Evolutionary conservation across 179 eudicot genomes (phyloP), one percentile per base, ranked within the genome.

Genomic region (Amaranthus tricolor): DNA sequence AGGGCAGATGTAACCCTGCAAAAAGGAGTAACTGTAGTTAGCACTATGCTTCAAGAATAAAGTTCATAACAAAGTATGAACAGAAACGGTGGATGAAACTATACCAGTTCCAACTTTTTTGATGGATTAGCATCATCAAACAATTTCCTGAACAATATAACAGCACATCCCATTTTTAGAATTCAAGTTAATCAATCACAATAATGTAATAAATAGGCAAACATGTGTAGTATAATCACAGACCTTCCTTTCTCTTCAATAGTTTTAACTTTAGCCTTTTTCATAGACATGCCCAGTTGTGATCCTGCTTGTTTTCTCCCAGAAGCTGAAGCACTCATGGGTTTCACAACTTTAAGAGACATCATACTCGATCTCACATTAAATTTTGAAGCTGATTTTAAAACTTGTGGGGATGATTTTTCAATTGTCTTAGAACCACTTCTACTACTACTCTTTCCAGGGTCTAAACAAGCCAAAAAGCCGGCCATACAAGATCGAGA

Each of bases 401-500:
- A 74, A 55, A 78, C 75, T 78, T 82, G 80, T 5, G 84, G 70
- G 57, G 97, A 88, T 19, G 88, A 74, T 65, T 68, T 76, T 51
- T 67, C 77, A 0, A 74, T 44, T 51, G 79, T 69, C 70, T 80
- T 87, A 67, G 75, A 75, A 56, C 77, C 69, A 79, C 74, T 80
- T 78, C 75, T 87, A 64, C 65, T 87, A 67, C 68, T 67, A 71
- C 79, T 84, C 80, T 81, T 82, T 51, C 81, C 74, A n/a, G 87
- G 82, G 74, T 78, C 84, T 66, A 81, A 76, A 77, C 63, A 75
- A 66, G 85, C 77, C 81, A 82, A 72, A 72, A 83, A 83, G 45
- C 76, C 76, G 64, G 83, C 88, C 82, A 84, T 86, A 76, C 89
- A 85, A 50, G 93, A 84, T 44, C 90, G 86, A 74, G 97, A 88